These are phyloP conservation scores for Fusarium abutilonis DNA, from an alignment of 2,329 filamentous ascomycete genomes.

Conservation along the genomic window DNA sequence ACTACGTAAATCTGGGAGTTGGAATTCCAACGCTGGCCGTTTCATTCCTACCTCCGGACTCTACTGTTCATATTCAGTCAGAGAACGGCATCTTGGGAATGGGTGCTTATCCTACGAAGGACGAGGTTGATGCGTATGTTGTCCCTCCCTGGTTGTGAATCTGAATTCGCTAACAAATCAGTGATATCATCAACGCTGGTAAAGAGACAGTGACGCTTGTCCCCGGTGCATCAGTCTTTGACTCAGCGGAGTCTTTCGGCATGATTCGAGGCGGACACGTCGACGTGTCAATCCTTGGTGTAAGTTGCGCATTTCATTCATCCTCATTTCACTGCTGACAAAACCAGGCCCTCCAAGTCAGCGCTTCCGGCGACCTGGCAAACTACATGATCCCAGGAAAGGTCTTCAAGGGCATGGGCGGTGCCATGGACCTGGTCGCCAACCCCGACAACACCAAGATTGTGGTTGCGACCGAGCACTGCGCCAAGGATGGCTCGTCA, in stretches of 20 bases:
- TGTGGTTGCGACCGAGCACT: constrained; percentile 75
- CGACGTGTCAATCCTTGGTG: constrained; percentile 83
- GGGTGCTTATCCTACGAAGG: constrained; percentile 79
- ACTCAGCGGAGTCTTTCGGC: constrained; percentile 82
- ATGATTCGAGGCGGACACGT: constrained; percentile 90
- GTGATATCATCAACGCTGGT: constrained; percentile 84
- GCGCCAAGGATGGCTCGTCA: constrained; percentile 72
- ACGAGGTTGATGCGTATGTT: constrained; percentile 71
- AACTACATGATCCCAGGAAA: constrained; percentile 94
- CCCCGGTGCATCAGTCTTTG: constrained; percentile 80
- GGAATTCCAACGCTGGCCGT: constrained; percentile 90
- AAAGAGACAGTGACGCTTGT: constrained; percentile 87
- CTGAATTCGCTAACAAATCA: constrained; percentile 35
- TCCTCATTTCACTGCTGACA: constrained; percentile 8
- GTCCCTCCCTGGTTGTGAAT: accelerated
- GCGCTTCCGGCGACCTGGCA: constrained; percentile 79
- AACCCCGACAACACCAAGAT: constrained; percentile 78
- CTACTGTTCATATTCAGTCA: constrained; percentile 83
- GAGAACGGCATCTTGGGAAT: constrained; percentile 89
- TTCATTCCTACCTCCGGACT: constrained; percentile 73
- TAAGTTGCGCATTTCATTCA: constrained; percentile 40
- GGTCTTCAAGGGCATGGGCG: constrained; percentile 88
- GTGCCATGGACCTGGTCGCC: constrained; percentile 77
- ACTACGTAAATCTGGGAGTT: constrained; percentile 83
- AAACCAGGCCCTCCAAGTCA: constrained; percentile 75